Base-by-base conservation (phyloP, 75 land plant species). In the Larix kaempferi region DNA sequence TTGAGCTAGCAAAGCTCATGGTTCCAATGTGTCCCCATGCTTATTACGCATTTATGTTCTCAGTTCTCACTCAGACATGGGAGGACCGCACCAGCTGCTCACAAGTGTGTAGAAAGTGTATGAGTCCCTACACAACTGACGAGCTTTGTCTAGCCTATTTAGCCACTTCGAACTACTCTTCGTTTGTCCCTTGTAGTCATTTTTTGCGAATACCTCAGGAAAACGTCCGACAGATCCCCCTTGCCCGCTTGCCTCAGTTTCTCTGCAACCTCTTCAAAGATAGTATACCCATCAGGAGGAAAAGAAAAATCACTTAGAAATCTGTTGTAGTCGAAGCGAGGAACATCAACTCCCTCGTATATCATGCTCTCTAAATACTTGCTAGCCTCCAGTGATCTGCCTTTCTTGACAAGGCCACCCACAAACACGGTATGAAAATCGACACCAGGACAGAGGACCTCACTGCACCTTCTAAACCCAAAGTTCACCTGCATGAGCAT, bases 401-500 rank as follows among this genome's bases (percentile, higher is more conserved):
- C 91, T 2, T 76, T 82, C 82, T 85, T 89, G 17, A 83, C 84
- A 78, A 89, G 78, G 6, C 91, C 91, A 15, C 91, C 89, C 13
- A 89, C 89, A 78, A 89, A 89, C 23, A 89, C 81, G 52, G 79
- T 81, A 49, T 87, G 82, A 72, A 89, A 89, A 74, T 89, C 83
- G 71, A 89, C 89, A 5, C 61, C 41, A 49, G 54, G 54, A 49
- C 11, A 49, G 11, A 49, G 12, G 12, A 49, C 54, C 35, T 81
- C 79, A 37, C 87, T 80, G 2, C 56, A 44, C 76, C 91, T 86
- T 67, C 80, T 89, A 77, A 73, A 83, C 81, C 87, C 91, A 72
- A 89, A 55, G 75, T 89, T 86, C 62, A 83, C 91, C 57, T 87
- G 87, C 80, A 89, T 78, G 4, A 89, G 76, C 91, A 89, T 89